Percentiles rank a stretch among this genome's conserved stretches.
Conservation (phyloP, 495 filamentous ascomycete species). For the Penicillium chermesinum region DNA sequence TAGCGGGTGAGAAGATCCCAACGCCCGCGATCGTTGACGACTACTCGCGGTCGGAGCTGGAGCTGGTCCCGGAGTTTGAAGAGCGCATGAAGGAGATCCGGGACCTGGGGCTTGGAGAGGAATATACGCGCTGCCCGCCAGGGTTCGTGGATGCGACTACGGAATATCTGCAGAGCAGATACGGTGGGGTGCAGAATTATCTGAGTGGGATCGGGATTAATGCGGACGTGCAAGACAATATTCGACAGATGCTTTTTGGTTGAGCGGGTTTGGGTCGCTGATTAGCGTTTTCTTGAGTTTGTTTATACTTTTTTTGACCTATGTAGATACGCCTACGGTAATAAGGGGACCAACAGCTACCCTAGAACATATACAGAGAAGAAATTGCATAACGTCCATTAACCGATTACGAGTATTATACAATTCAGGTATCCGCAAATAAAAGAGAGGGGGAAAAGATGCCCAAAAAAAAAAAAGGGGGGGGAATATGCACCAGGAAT, state of each 20-base stretch:
- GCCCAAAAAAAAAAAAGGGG: too few relatives aligned
- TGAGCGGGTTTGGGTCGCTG: not conserved
- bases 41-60: conserved; percentile 59
- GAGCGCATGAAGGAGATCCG: conserved; percentile 62
- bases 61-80: conserved; percentile 55
- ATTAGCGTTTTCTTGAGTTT: not conserved
- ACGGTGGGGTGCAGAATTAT: conserved; percentile 61
- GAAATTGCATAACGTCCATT: not conserved
- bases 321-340: conserved; percentile 16
- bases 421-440: not conserved
- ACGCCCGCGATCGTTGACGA: conserved; percentile 55
- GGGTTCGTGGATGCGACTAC: conserved; percentile 50
- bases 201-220: conserved; percentile 54
- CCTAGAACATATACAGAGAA: not conserved
- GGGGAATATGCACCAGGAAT: too few relatives aligned
- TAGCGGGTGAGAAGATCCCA: conserved; percentile 51
- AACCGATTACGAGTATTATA: too few relatives aligned
- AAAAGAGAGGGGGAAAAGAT: too few relatives aligned
- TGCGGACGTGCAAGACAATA: conserved; percentile 27
- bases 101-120: conserved; percentile 60
- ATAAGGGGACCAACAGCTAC: conserved; percentile 4
- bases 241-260: conserved; percentile 21
- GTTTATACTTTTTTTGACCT: conserved; percentile 9
- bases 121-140: conserved; percentile 59
- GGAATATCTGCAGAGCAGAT: conserved; percentile 46